These are phyloP conservation scores for Quercus cerris DNA, from an alignment of 306 rosid genomes.

Conservation along the genomic window DNA sequence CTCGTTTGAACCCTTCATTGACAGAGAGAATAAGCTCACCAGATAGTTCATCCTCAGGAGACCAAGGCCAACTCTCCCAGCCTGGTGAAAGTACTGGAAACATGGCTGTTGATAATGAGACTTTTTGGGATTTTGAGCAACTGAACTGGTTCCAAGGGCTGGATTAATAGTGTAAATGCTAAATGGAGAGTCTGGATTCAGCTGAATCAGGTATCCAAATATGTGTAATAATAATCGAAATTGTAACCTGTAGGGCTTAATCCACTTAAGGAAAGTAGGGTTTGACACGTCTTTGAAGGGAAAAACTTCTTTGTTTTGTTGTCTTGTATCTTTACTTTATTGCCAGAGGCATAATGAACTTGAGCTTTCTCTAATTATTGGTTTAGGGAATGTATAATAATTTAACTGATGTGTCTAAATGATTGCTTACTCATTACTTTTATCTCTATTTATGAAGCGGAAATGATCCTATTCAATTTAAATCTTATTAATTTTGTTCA, in stretches of 20 bases:
- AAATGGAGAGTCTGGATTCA: neutral
- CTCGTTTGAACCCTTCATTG: neutral
- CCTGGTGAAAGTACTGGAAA: conserved; percentile 14
- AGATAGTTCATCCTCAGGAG: conserved; percentile 51
- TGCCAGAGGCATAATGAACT: neutral
- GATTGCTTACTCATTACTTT: neutral
- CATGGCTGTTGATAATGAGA: conserved; percentile 27
- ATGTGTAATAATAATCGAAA: neutral
- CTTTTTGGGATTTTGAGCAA: conserved; percentile 55
- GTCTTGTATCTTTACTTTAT: neutral
- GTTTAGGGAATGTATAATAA: neutral
- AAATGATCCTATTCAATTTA: no score
- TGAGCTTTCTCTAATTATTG: neutral
- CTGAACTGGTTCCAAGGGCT: conserved; percentile 40
- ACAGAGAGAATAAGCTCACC: conserved; percentile 39
- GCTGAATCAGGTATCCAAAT: neutral
- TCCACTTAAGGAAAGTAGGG: neutral
- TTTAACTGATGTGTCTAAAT: neutral
- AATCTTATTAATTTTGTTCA: no score
- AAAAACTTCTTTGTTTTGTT: neutral
- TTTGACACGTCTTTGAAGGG: neutral
- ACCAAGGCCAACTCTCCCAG: conserved; percentile 29
- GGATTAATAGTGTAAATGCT: neutral
- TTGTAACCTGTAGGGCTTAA: neutral
- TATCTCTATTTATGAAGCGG: no score